Conservation (phyloP, 1,284 basidiomycete genomes). For the Laetiporus sulphureus region DNA sequence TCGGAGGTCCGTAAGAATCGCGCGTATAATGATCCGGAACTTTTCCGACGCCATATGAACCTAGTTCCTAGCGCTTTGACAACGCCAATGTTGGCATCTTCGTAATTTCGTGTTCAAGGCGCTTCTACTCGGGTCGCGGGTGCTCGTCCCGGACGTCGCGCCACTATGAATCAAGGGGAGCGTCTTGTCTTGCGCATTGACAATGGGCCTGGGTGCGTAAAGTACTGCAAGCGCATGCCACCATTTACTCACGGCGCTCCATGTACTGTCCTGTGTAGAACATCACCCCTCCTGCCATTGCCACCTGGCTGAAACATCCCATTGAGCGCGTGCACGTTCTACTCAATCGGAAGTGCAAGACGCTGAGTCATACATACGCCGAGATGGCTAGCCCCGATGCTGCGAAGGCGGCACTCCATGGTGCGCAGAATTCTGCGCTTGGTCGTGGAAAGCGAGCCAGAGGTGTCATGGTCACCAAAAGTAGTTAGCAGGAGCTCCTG, state of each 20-base stretch:
- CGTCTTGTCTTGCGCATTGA: constrained; percentile 69
- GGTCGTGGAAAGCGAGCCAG: constrained; percentile 68
- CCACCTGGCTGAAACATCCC: constrained; percentile 60
- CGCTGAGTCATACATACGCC: constrained; percentile 72
- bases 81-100: constrained; percentile 11
- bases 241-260: too few relatives aligned
- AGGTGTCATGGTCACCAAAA: constrained; percentile 74
- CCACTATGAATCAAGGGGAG: constrained; percentile 23
- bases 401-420: constrained; percentile 59
- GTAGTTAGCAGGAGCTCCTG: constrained; percentile 74
- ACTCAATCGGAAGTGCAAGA: constrained; percentile 76
- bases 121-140: constrained; percentile 25
- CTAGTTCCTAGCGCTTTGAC: constrained; percentile 15
- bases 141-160: constrained; percentile 4
- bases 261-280: too few relatives aligned
- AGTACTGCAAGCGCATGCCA: too few relatives aligned
- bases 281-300: constrained; percentile 68
- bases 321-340: constrained; percentile 66
- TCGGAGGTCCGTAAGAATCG: too few relatives aligned
- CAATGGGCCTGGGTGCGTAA: constrained; percentile 81
- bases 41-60: constrained; percentile 12
- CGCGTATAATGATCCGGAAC: constrained; percentile 16
- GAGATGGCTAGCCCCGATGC: constrained; percentile 57
- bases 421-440: constrained; percentile 58
- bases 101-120: constrained; percentile 24